These are phyloP conservation scores for Lactarius akahatsu DNA, from an alignment of 768 basidiomycete genomes.

Conservation along the genomic window DNA sequence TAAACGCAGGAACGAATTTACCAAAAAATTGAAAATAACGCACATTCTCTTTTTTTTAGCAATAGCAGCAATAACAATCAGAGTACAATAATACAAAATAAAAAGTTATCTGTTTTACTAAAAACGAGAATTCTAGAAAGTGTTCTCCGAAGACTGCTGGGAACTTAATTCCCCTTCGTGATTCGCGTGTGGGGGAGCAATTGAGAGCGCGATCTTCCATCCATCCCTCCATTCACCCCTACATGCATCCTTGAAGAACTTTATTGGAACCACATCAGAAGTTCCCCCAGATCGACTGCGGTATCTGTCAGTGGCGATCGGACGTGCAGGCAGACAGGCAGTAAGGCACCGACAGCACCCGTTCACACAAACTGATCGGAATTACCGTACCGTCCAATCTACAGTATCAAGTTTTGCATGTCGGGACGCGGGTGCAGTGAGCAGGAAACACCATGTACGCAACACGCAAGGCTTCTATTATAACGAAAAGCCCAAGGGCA, in stretches of 20 bases:
- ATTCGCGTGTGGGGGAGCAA: not conserved
- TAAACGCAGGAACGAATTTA: slow-evolving; percentile 4
- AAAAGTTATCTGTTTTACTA: slow-evolving; percentile 1
- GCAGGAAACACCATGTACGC: not conserved
- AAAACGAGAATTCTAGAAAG: slow-evolving; percentile 1
- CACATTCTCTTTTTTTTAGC: not conserved
- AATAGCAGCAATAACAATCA: not conserved
- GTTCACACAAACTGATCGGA: slow-evolving; percentile 1
- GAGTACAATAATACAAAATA: not conserved
- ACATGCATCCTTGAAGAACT: not conserved
- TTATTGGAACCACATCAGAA: not conserved
- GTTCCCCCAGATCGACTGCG: not conserved
- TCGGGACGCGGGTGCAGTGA: not conserved
- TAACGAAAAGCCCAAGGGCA: not conserved
- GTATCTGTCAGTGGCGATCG: not conserved
- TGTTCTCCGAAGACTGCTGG: not conserved
- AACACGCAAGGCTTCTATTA: not conserved
- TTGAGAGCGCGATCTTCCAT: not conserved
- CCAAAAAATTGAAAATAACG: not conserved
- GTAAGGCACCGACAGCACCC: not conserved
- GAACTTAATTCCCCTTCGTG: not conserved
- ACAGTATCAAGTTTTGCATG: not conserved
- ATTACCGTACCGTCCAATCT: not conserved
- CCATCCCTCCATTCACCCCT: not conserved
- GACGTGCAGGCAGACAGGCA: not conserved